phyloP scores from a whole-genome alignment of 345 rosid species.

The Euphorbia lathyris region DNA sequence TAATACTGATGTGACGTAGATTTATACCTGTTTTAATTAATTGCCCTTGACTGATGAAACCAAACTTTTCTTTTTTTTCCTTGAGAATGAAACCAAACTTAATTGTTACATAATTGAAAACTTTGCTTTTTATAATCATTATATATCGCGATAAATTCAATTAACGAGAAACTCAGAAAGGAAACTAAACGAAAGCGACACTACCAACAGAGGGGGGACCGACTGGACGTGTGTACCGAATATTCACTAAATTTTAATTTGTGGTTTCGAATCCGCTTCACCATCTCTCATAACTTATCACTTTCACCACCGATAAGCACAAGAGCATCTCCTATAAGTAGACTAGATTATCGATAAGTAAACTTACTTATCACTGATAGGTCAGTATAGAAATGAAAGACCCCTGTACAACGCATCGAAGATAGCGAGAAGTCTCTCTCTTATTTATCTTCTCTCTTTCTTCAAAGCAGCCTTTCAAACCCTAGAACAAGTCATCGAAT shows the following conservation, averaged over 20 bases:
- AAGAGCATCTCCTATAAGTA: rapidly evolving
- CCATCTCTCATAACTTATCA: conserved; percentile 17
- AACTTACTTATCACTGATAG: neutral
- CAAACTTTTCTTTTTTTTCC: too few relatives aligned
- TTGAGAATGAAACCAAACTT: too few relatives aligned
- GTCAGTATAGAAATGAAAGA: conserved; percentile 39
- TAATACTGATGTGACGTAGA: too few relatives aligned
- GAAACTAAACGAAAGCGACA: conserved; percentile 31
- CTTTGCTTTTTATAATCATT: too few relatives aligned
- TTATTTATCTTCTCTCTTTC: conserved; percentile 23
- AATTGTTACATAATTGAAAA: too few relatives aligned
- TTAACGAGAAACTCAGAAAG: neutral
- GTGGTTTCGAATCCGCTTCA: conserved; percentile 61
- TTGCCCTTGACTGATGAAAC: too few relatives aligned
- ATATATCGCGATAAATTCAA: too few relatives aligned
- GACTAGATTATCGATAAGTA: rapidly evolving
- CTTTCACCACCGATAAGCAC: conserved; percentile 20
- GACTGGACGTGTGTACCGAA: conserved; percentile 62
- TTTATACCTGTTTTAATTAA: too few relatives aligned
- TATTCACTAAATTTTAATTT: conserved; percentile 65
- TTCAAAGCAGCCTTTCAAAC: conserved; percentile 59
- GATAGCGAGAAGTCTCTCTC: conserved; percentile 62
- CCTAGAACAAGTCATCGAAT: conserved; percentile 55
- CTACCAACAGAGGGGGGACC: conserved; percentile 31
- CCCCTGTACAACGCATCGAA: conserved; percentile 79